These are phyloP conservation scores for Beauveria varroae DNA, from an alignment of 2,329 filamentous ascomycete genomes.

Conservation along the genomic window DNA sequence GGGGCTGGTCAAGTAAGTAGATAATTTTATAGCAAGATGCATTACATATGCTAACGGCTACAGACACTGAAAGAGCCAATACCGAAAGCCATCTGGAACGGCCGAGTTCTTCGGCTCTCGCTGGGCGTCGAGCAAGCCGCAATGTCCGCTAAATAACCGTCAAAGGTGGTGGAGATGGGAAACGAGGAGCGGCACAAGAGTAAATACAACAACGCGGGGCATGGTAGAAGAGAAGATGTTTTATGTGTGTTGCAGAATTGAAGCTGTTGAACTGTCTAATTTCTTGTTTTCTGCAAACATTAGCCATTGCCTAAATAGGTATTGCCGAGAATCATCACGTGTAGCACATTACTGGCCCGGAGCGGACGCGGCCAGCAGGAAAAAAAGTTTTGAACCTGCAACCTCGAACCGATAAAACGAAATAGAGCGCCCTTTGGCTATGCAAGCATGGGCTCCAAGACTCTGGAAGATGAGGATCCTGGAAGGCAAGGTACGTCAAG, in stretches of 20 bases:
- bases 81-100: neutral
- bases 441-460: constrained; percentile 13
- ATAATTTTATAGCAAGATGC: neutral
- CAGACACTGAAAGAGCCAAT: neutral
- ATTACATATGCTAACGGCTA: neutral
- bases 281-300: neutral
- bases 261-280: neutral
- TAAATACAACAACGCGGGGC: too few species aligned
- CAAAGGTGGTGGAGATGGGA: neutral
- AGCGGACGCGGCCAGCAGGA: neutral
- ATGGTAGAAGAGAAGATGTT: too few species aligned
- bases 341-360: neutral
- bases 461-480: constrained; percentile 10
- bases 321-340: neutral
- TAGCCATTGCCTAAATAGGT: neutral
- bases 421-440: neutral
- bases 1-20: neutral
- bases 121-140: too few species aligned
- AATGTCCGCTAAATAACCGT: too few species aligned
- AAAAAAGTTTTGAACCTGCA: neutral
- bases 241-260: too few species aligned
- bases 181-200: too few species aligned
- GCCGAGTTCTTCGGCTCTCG: neutral
- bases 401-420: neutral
- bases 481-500: constrained; percentile 8